A percentile compares a stretch with the other conserved stretches of the same genome.
Conservation (phyloP, 169 alveolate species). For the Eimeria nieschulzi region DNA sequence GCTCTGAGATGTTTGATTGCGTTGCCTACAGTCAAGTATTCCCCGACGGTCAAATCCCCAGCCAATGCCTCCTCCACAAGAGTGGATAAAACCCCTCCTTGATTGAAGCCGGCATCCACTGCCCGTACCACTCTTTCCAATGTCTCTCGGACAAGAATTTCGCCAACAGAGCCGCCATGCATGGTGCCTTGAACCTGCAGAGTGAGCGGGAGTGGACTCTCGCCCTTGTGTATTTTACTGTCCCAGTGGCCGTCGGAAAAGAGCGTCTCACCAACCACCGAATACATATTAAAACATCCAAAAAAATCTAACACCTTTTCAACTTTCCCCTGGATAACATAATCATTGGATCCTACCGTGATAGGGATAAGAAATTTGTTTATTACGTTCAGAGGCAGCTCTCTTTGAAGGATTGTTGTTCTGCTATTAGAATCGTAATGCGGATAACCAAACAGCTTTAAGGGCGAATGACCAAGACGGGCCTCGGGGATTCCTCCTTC, state of each 20-base stretch:
- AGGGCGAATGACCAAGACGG: conserved; percentile 4
- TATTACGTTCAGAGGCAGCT: conserved; percentile 1
- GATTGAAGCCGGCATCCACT: background rate
- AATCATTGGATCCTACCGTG: conserved; percentile 12
- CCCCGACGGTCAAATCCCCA: too few relatives aligned
- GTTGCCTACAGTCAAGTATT: background rate
- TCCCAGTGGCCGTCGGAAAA: conserved; percentile 44
- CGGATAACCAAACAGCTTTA: background rate
- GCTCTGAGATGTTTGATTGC: background rate
- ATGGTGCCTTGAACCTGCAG: conserved; percentile 18
- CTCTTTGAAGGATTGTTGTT: background rate
- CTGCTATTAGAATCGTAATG: background rate
- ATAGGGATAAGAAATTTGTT: background rate
- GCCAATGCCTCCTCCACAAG: background rate
- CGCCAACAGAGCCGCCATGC: background rate
- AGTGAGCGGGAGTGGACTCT: background rate
- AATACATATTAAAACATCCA: conserved; percentile 3
- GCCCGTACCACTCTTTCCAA: background rate
- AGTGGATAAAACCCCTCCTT: background rate
- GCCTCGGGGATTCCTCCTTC: background rate
- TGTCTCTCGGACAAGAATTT: background rate
- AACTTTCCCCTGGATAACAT: conserved; percentile 2
- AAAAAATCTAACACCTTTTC: background rate
- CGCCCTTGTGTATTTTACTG: background rate
- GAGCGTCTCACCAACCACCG: background rate